Base-by-base conservation (phyloP, 2,329 filamentous ascomycete genomes). In the Boeremia lycopersici region DNA sequence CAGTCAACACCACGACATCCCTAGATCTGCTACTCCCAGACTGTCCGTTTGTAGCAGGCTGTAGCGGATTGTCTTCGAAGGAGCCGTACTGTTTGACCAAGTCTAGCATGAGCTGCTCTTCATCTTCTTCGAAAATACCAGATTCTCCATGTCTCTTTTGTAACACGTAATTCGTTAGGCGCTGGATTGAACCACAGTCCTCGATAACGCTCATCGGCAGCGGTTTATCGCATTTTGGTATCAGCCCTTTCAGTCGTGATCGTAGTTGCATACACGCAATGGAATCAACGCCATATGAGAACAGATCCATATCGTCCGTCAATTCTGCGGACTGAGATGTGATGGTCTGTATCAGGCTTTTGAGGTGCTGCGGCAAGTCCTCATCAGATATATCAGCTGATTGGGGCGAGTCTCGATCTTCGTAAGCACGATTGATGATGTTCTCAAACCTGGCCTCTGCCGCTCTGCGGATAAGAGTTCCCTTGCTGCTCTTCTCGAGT, bases 401-500 rank as follows among this genome's bases (percentile, higher is more conserved):
- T 10, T 58, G 47, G n/a, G 39, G 57, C 41, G 42, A 57, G n/a
- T 68, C 55, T 38, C 63, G 60, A 6, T 58, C 54, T 8, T 46
- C 63, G 35, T 86, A 87, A 0, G 79, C 77, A 1, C 59, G 43
- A 8, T 79, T 72, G 19, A 87, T 86, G 1, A 74, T 55, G 0
- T 72, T 51, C 1, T 70, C 65, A 60, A 83, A 87, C 7, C 72
- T 72, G 38, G 79, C 74, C 53, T 86, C 83, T 0, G 81, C 83
- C 41, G 76, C 76, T 11, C 71, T 73, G 23, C 85, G 76, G 13
- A 88, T 70, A 1, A 85, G 74, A 0, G 84, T 86, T 0, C 86
- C 86, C 68, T 89, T 89, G 58, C 84, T 88, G 56, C 82, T 88
- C 68, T 85, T 87, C 52, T 81, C 77, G 0, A 87, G 71, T 12